These are phyloP conservation scores for Dorcoceras hygrometricum DNA, from an alignment of 257 asterid species.

Conservation along the genomic window DNA sequence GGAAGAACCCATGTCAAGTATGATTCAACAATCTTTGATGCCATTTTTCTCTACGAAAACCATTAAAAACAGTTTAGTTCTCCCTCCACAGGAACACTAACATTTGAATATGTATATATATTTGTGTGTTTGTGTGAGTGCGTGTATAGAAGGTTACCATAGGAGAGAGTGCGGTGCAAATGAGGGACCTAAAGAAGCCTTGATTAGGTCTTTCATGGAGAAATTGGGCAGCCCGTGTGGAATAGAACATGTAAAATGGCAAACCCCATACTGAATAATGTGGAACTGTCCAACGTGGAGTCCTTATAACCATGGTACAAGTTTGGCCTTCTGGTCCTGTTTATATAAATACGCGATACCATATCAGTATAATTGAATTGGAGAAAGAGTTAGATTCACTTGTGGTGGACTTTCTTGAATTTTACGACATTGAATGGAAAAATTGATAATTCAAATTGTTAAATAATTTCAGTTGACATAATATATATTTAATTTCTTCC, in stretches of 20 bases:
- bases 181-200: slow-evolving; percentile 52
- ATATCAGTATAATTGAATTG: background rate
- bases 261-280: slow-evolving; percentile 91
- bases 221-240: slow-evolving; percentile 82
- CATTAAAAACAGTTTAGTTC: background rate
- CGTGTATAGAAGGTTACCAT: slow-evolving; percentile 43
- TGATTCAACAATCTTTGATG: slow-evolving; percentile 69
- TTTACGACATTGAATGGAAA: background rate
- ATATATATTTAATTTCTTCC: too few species aligned
- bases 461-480: background rate
- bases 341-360: background rate
- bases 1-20: slow-evolving; percentile 87
- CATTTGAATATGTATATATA: background rate
- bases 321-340: slow-evolving; percentile 67
- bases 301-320: slow-evolving; percentile 80
- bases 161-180: slow-evolving; percentile 67
- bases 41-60: slow-evolving; percentile 45
- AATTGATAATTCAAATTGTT: too few species aligned
- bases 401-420: background rate
- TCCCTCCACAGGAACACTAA: background rate
- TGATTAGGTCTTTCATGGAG: slow-evolving; percentile 83
- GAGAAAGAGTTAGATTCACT: too few species aligned
- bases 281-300: slow-evolving; percentile 91
- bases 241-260: slow-evolving; percentile 84
- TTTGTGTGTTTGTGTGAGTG: too few species aligned